These are phyloP conservation scores for Iris macrosiphon DNA, from an alignment of 106 monocot species.

Conservation along the genomic window DNA sequence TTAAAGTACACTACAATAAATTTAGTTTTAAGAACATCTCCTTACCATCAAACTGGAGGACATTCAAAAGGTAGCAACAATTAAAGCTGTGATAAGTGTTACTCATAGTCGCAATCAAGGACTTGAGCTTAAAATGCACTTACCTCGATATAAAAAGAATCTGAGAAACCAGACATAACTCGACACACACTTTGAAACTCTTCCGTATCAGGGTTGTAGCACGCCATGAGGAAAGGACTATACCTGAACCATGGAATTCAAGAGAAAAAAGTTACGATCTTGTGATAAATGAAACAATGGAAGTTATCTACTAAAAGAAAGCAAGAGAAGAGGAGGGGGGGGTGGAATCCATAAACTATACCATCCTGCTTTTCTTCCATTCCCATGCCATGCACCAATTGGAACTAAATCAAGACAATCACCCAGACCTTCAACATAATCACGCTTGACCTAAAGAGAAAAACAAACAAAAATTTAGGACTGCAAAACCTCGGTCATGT, in stretches of 20 bases:
- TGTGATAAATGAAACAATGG: neutral
- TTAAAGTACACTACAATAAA: no score
- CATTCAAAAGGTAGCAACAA: no score
- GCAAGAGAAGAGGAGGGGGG: neutral
- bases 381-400: conserved; percentile 96
- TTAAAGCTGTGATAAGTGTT: no score
- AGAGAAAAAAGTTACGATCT: conserved; percentile 1
- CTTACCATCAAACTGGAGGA: no score
- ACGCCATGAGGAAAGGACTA: conserved; percentile 97
- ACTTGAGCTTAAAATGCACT: conserved; percentile 1
- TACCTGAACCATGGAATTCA: conserved; percentile 50
- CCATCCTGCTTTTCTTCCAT: conserved; percentile 98
- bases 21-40: no score
- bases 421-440: conserved; percentile 83
- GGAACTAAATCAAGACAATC: conserved; percentile 95
- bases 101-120: no score
- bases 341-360: conserved; percentile 13
- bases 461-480: neutral
- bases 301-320: neutral
- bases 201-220: conserved; percentile 84
- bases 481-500: neutral
- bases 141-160: conserved; percentile 87
- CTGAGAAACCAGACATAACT: conserved; percentile 96
- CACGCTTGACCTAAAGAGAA: conserved; percentile 73
- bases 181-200: conserved; percentile 96